Evolutionary conservation across 164 flowering plant species (phyloP), one percentile per base, ranked within the genome.

Genomic region (Vitis rotundifolia): DNA sequence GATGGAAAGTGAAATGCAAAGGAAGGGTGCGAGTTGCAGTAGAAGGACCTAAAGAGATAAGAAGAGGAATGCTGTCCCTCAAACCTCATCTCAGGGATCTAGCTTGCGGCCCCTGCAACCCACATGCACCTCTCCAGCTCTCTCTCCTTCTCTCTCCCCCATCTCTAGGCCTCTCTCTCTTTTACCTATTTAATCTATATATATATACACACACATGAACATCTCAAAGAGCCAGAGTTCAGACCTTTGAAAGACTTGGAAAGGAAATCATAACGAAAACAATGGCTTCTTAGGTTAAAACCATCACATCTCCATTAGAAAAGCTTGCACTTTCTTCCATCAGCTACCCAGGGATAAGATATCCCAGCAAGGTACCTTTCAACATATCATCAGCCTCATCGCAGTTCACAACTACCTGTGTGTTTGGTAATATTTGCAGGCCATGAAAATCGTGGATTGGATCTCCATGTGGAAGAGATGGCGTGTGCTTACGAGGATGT

Each of bases 401-500:
- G n/a, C 15, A 37, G 29, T 9, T 14, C 10, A n/a, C 8, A 31
- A 66, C 37, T 37, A 15, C 3, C 11, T 31, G 3, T 51, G 52
- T n/a, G 9, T 11, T 48, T 5, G 59, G 44, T 37, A 6, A 37
- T 37, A 66, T 53, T 68, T 75, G 79, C 84, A 85, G 93, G 69
- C 62, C 74, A 77, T 54, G 89, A 78, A 49, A 74, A 69, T 1
- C 56, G 81, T 1, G 76, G 64, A 55, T 75, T 76, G 82, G 89
- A 79, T 73, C 80, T 89, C n/a, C 97, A 90, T 0, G 94, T 91
- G 0, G 92, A 92, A 75, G 97, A 88, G 63, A 92, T 88, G 94
- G 94, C 97, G 9, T 92, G 94, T 61, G 83, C 70, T 5, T 92
- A 90, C 58, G 94, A 92, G 63, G 97, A 92, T 78, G 92, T 92